A percentile compares a stretch with the other conserved stretches of the same genome.
Evolutionary conservation across 495 filamentous ascomycete genomes (phyloP).

Genomic region (Trichoderma asperelloides): DNA sequence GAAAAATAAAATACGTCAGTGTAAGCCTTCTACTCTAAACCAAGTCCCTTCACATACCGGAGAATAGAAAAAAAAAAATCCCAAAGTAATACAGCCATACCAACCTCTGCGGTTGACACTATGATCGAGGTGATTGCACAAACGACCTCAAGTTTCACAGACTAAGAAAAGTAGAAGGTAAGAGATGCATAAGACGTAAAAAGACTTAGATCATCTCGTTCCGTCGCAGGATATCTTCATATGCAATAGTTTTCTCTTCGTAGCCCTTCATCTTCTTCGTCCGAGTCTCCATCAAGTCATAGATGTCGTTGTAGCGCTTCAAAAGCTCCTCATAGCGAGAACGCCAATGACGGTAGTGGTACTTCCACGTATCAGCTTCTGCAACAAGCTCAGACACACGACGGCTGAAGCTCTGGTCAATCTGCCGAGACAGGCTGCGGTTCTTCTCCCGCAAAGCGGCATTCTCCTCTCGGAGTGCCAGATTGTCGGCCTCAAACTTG

Average conservation of each 20-base stretch:
- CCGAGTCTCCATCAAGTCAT: neutral
- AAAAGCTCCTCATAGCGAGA: neutral
- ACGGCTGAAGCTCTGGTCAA: constrained; percentile 3
- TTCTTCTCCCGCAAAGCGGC: constrained; percentile 3
- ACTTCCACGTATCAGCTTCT: neutral
- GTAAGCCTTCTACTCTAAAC: neutral
- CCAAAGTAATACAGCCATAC: neutral
- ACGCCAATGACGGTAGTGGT: neutral
- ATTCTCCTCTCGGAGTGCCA: constrained; percentile 3
- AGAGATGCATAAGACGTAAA: neutral
- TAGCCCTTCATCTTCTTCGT: constrained; percentile 7
- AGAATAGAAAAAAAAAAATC: neutral
- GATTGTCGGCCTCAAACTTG: constrained; percentile 7
- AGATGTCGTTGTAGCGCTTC: constrained; percentile 8
- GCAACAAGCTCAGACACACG: constrained; percentile 8
- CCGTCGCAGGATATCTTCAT: constrained; percentile 9
- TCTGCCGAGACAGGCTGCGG: neutral
- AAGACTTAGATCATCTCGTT: constrained; percentile 3
- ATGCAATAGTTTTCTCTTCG: neutral
- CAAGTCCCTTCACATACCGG: neutral
- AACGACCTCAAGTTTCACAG: neutral
- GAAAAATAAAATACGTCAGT: neutral
- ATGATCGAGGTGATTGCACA: neutral
- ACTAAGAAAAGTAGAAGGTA: neutral
- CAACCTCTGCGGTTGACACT: neutral